Conservation (phyloP, 768 basidiomycete species). For the Termitomyces titanicus region DNA sequence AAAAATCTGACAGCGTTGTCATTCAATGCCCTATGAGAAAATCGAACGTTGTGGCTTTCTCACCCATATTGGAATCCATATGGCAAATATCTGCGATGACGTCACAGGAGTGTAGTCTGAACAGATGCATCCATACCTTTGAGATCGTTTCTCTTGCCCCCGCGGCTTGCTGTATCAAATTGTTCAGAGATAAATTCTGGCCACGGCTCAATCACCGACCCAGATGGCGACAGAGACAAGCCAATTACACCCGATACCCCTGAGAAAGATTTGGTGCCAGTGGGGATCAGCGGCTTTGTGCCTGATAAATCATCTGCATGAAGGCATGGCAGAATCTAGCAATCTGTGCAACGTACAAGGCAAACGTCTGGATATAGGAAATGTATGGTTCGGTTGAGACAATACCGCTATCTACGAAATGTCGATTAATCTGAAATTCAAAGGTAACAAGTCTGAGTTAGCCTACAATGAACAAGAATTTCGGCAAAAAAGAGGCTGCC, state of each 20-base stretch:
- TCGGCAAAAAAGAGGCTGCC: constrained; percentile 71
- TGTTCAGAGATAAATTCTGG: not conserved
- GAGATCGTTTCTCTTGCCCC: constrained; percentile 66
- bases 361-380: constrained; percentile 48
- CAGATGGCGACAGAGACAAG: constrained; percentile 70
- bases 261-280: constrained; percentile 72
- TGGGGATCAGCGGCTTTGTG: constrained; percentile 59
- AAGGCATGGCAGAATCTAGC: not conserved
- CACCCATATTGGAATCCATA: constrained; percentile 78
- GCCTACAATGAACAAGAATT: constrained; percentile 62
- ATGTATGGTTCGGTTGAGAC: constrained; percentile 57
- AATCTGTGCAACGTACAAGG: constrained; percentile 48
- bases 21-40: not conserved
- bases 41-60: constrained; percentile 8
- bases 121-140: constrained; percentile 37
- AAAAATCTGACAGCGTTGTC: constrained; percentile 43
- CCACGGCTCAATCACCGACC: constrained; percentile 37
- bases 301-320: constrained; percentile 26
- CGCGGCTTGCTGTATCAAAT: constrained; percentile 53
- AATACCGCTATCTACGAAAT: constrained; percentile 50
- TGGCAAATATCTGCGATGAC: constrained; percentile 45
- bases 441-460: not conserved
- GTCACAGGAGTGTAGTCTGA: not conserved
- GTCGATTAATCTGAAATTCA: not conserved
- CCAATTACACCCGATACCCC: constrained; percentile 78